These are phyloP conservation scores for Colletotrichum tamarilloi DNA, from an alignment of 2,329 filamentous ascomycete species.

Conservation along the genomic window DNA sequence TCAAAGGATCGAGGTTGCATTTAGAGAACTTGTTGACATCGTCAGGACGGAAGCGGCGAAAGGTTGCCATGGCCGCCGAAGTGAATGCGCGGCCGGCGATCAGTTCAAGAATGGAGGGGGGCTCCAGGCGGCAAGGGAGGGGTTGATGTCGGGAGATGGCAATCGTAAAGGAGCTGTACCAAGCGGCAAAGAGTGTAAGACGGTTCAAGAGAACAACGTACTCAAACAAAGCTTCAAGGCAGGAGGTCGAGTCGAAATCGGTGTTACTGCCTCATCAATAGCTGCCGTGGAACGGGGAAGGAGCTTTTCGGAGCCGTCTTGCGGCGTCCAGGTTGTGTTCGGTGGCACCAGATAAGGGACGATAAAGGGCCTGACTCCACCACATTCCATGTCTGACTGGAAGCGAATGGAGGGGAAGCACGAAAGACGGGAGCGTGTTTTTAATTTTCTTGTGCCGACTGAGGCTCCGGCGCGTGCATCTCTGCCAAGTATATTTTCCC, in stretches of 20 bases:
- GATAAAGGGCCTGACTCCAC: not conserved
- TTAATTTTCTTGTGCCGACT: not conserved
- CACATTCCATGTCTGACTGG: not conserved
- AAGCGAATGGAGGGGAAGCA: not conserved
- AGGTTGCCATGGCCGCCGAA: constrained; percentile 75
- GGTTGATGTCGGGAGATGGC: not conserved
- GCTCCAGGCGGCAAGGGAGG: not conserved
- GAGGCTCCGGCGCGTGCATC: not conserved
- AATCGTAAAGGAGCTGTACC: not conserved
- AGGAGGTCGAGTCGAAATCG: not conserved
- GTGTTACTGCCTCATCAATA: not conserved
- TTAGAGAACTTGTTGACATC: constrained; percentile 92
- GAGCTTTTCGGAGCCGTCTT: not conserved
- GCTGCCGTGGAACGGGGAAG: not conserved
- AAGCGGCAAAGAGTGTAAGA: not conserved
- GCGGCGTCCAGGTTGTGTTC: not conserved
- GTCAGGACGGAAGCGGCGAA: constrained; percentile 84
- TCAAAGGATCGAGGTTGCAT: constrained; percentile 94
- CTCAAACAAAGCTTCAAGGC: not conserved
- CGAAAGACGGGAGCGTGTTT: not conserved
- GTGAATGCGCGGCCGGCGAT: not conserved
- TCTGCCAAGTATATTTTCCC: not conserved
- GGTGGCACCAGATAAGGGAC: not conserved
- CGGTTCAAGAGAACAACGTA: not conserved
- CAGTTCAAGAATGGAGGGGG: not conserved